Evolutionary conservation across 805 yeast genomes (phyloP).

Genomic region (Pichia phayaonensis): DNA sequence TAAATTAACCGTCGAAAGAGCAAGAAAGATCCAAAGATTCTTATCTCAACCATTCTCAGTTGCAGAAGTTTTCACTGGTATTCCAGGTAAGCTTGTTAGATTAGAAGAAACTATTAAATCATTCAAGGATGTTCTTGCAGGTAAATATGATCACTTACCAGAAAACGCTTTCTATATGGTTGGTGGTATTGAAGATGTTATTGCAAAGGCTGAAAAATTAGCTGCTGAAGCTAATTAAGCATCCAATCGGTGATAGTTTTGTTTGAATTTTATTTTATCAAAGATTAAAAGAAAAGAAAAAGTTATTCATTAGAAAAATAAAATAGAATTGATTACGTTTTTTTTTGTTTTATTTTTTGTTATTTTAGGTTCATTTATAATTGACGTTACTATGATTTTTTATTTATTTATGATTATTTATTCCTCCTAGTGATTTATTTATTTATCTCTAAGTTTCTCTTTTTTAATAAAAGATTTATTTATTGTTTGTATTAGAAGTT

Average conservation of each 20-base stretch:
- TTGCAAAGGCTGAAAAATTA: conserved; percentile 98
- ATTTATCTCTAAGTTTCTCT: conserved; percentile 9
- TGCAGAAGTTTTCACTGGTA: conserved; percentile 99
- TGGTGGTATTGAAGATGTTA: conserved; percentile 98
- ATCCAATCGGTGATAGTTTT: conserved; percentile 10
- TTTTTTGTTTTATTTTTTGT: not conserved
- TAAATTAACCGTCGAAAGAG: conserved; percentile 99
- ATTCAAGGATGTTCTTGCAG: conserved; percentile 94
- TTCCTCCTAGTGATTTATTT: conserved; percentile 12
- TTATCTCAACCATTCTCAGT: conserved; percentile 99
- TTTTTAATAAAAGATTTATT: conserved; percentile 11
- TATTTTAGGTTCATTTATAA: conserved; percentile 1
- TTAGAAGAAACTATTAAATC: conserved; percentile 90
- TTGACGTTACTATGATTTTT: conserved; percentile 12
- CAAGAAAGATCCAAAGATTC: conserved; percentile 99
- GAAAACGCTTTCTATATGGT: conserved; percentile 99
- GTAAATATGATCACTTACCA: conserved; percentile 98
- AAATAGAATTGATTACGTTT: not conserved
- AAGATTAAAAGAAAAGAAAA: not conserved
- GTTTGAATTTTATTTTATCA: conserved; percentile 1
- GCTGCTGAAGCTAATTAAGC: conserved; percentile 81
- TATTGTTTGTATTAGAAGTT: conserved; percentile 7
- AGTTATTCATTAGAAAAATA: not conserved
- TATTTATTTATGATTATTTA: conserved; percentile 11
- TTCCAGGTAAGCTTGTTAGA: conserved; percentile 95